These are phyloP conservation scores for Lablab purpureus DNA, from an alignment of 306 rosid genomes.

Conservation along the genomic window DNA sequence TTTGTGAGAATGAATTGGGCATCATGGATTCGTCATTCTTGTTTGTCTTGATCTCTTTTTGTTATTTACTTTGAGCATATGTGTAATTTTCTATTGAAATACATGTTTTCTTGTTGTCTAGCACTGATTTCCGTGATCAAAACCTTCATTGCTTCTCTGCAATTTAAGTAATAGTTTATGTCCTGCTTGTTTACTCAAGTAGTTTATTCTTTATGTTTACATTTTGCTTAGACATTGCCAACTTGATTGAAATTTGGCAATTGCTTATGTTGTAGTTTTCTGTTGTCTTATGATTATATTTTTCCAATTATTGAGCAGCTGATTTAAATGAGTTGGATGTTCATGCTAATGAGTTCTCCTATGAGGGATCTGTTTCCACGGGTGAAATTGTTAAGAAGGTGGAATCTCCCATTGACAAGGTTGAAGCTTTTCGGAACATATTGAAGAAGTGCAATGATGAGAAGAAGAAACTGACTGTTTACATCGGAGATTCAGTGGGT, in stretches of 20 bases:
- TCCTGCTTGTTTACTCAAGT: conserved; percentile 35
- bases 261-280: conserved; percentile 17
- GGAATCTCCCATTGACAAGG: conserved; percentile 93
- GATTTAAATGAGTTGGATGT: conserved; percentile 69
- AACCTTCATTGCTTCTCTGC: conserved; percentile 15
- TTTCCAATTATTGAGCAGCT: conserved; percentile 58
- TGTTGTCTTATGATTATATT: conserved; percentile 10
- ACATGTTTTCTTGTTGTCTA: conserved; percentile 17
- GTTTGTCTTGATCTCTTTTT: conserved; percentile 25
- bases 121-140: conserved; percentile 38
- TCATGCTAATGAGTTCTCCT: conserved; percentile 87
- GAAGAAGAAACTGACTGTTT: conserved; percentile 69
- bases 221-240: conserved; percentile 26
- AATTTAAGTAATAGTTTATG: conserved; percentile 10
- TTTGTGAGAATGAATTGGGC: conserved; percentile 34
- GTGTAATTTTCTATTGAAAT: conserved; percentile 25
- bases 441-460: conserved; percentile 54
- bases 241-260: conserved; percentile 33
- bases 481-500: conserved; percentile 94
- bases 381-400: conserved; percentile 85
- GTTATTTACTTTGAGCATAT: conserved; percentile 20
- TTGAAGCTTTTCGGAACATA: conserved; percentile 65
- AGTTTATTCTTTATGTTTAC: conserved; percentile 21
- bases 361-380: conserved; percentile 76
- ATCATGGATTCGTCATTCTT: conserved; percentile 14